Base-by-base conservation (phyloP, 345 rosid genomes). In the Boechera stricta region DNA sequence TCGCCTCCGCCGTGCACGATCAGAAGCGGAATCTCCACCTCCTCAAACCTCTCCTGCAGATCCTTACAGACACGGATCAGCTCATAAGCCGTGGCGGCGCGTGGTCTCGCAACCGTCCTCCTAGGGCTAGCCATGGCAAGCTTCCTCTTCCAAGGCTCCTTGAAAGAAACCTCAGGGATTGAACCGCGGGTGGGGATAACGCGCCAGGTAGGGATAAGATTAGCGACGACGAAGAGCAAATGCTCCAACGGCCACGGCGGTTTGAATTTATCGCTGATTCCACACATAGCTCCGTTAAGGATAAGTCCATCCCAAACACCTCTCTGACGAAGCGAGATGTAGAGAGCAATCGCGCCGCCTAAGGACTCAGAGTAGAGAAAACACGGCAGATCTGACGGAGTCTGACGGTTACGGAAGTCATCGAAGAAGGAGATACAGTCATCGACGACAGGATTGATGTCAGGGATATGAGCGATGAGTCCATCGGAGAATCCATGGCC, bases 401-500 rank as follows among this genome's bases (percentile, higher is more conserved):
- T 68, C 74, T 83, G 82, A 4, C 79, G 78, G 4, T 71, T 77
- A 36, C 98, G 96, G 75, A 88, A 95, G 1, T 80, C 77, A 39
- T 80, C 77, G 78, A 95, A 95, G 89, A 85, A 87, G 7, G 82
- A 42, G 74, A 90, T 74, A 61, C 98, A 93, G 59, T 95, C 99
- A 39, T 90, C 99, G 62, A 95, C 84, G 59, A 95, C 91, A 62
- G 90, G 96, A 45, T 87, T 82, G 66, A 95, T 58, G 74, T 87
- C 91, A 3, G 99, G 99, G 47, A 95, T 84, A 67, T 95, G 97
- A 16, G 85, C 77, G 57, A 55, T 26, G 31, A 95, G 88, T 15
- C 97, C 97, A 15, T 91, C 98, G 48, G 98, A 95, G 87, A 85
- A 86, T 53, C 99, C 99, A 77, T 95, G 99, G 60, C 98, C 99